These are phyloP conservation scores for Angomonas ambiguus DNA, from an alignment of 208 protist genomes.

Conservation along the genomic window DNA sequence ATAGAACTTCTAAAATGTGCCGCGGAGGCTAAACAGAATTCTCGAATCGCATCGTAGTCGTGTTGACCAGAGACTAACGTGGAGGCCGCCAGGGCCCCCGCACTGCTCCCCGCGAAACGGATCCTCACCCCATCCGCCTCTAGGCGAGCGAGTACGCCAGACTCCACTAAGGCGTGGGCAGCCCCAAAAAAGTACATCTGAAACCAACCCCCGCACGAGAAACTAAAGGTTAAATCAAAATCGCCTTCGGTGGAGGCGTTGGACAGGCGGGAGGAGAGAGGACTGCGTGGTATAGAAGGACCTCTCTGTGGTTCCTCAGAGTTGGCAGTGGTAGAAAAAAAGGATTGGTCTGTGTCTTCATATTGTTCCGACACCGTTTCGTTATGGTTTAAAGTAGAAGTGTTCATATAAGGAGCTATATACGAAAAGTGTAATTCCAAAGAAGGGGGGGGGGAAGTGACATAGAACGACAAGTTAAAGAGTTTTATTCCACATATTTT, in stretches of 20 bases:
- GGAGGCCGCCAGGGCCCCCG: slow-evolving; percentile 42
- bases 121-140: slow-evolving; percentile 47
- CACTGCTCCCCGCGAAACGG: slow-evolving; percentile 58
- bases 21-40: slow-evolving; percentile 28
- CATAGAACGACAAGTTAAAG: too few species aligned
- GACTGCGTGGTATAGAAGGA: too few species aligned
- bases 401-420: too few species aligned
- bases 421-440: too few species aligned
- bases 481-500: too few species aligned
- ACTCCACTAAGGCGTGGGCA: slow-evolving; percentile 61
- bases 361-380: too few species aligned
- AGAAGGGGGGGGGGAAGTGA: too few species aligned
- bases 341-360: too few species aligned
- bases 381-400: too few species aligned
- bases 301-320: too few species aligned
- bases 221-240: slow-evolving; percentile 64
- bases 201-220: slow-evolving; percentile 76
- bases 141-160: slow-evolving; percentile 44
- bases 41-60: slow-evolving; percentile 35
- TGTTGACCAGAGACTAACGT: slow-evolving; percentile 41
- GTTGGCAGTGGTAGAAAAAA: too few species aligned
- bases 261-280: not conserved
- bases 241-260: not conserved
- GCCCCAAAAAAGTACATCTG: slow-evolving; percentile 79
- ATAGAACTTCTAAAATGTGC: slow-evolving; percentile 47